Base-by-base conservation (phyloP, 2,329 filamentous ascomycete genomes). In the Lizonia empirigonia region DNA sequence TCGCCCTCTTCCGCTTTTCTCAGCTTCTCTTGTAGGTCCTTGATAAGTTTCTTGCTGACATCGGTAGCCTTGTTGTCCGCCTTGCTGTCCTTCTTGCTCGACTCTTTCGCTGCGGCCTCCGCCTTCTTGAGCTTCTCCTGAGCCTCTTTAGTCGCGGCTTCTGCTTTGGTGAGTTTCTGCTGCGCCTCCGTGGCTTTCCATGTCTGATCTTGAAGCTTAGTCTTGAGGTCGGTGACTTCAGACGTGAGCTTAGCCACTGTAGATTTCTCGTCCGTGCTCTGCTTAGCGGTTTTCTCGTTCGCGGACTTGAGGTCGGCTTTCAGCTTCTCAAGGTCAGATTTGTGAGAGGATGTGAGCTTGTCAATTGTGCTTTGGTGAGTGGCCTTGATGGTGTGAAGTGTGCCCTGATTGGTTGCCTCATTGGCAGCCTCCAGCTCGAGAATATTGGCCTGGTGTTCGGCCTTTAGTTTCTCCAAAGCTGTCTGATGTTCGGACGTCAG, bases 11-110 rank as follows among this genome's bases (percentile, higher is more conserved):
- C 67, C 1, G 67, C 62, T 40, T 66, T 69, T 2, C 56, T 72
- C 52, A 77, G 63, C 59, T 78, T 80, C 19, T 80, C 71, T 44
- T 80, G 76, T 16, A 75, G 72, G 16, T 80, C 78, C 33, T 76
- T 77, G 30, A 76, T 60, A 3, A 52, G 42, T 41, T 75, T 66
- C 59, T 62, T 64, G 13, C 53, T 63, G 39, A 65, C 55, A 22
- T 67, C 73, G 54, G 76, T 74, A 29, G 76, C 64, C 49, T 79
- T 77, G 34, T 76, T 74, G 44, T 74, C 71, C 1, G 69, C 59
- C 44, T 71, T 69, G 19, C 12, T 16, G 18, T 29, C 39, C 24
- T 49, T 42, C 16, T 10, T 15, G 15, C 44, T 60, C 13, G 29
- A 24, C 29, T 56, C 49, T 16, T 40, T 53, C 3, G 40, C 36